phyloP scores from a whole-genome alignment of 345 rosid species.

The Gossypium ekmanianum region DNA sequence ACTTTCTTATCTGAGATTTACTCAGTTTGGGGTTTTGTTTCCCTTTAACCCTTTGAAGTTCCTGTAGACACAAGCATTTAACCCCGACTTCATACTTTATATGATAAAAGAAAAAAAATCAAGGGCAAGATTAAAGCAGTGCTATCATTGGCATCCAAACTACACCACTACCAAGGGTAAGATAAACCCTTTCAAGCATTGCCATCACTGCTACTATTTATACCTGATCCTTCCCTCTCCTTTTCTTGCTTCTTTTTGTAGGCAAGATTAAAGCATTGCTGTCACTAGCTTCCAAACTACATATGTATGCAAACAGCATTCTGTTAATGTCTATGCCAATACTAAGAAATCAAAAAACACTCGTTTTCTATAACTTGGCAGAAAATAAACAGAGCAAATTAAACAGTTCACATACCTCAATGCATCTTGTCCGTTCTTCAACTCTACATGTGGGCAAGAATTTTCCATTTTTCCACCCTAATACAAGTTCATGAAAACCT shows the following conservation, averaged over 20 bases:
- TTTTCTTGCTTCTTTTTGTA: not conserved
- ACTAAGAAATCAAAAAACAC: not conserved
- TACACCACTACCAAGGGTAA: not conserved
- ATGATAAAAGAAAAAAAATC: not conserved
- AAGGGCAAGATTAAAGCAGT: not conserved
- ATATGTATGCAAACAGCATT: not conserved
- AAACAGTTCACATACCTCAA: conserved; percentile 6
- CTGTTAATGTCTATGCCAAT: not conserved
- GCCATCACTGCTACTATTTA: not conserved
- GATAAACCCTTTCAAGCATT: not conserved
- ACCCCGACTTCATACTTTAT: not conserved
- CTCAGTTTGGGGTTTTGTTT: conserved; percentile 28
- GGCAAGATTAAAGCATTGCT: conserved; percentile 10
- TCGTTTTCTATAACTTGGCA: not conserved
- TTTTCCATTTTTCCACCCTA: conserved; percentile 2
- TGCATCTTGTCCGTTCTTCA: not conserved
- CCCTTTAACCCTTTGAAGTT: conserved; percentile 12
- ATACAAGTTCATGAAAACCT: not conserved
- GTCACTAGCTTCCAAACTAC: conserved; percentile 6
- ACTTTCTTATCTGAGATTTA: conserved; percentile 61
- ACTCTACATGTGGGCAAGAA: not conserved
- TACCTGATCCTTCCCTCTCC: conserved; percentile 5
- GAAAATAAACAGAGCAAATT: not conserved
- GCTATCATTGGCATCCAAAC: not conserved
- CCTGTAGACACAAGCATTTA: not conserved